phyloP scores from a whole-genome alignment of 2,329 filamentous ascomycete species.

The Ascochyta koolunga region DNA sequence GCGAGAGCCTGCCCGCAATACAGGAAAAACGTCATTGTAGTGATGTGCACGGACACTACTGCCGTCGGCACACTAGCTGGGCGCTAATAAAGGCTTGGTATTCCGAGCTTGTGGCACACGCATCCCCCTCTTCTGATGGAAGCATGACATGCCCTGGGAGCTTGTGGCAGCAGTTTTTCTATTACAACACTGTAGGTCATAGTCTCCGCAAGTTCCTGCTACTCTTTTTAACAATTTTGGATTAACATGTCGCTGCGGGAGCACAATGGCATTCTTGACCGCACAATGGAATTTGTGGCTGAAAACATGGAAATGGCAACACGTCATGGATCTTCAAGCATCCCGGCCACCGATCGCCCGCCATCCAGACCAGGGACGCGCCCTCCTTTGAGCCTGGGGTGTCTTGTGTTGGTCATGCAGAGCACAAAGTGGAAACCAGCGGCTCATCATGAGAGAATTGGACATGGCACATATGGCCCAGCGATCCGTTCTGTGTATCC shows the following conservation, averaged over 20 bases:
- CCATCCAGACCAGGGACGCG: constrained; percentile 17
- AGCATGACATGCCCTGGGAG: neutral
- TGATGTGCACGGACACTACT: constrained; percentile 11
- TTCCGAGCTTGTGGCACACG: constrained; percentile 12
- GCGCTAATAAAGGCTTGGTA: neutral
- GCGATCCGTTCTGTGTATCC: neutral
- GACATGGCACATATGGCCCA: neutral
- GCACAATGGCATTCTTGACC: constrained; percentile 5
- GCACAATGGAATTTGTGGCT: constrained; percentile 13
- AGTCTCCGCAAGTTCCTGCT: neutral
- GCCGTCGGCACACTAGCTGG: constrained; percentile 8
- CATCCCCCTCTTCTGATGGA: constrained; percentile 2
- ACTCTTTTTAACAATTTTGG: neutral
- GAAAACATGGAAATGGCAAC: constrained; percentile 15
- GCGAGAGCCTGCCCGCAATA: neutral
- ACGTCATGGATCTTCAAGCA: constrained; percentile 17
- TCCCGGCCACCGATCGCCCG: constrained; percentile 14
- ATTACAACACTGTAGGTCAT: neutral
- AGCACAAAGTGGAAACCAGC: constrained; percentile 3
- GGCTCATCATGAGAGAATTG: constrained; percentile 6
- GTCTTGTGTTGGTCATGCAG: constrained; percentile 13
- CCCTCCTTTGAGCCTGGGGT: constrained; percentile 11
- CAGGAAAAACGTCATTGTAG: constrained; percentile 9
- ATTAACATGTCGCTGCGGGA: neutral
- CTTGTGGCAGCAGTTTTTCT: neutral